A percentile compares a stretch with the other conserved stretches of the same genome.
These are phyloP conservation scores for Globisporangium recalcitrans DNA, from an alignment of 352 stramenopile genomes.

Conservation along the genomic window DNA sequence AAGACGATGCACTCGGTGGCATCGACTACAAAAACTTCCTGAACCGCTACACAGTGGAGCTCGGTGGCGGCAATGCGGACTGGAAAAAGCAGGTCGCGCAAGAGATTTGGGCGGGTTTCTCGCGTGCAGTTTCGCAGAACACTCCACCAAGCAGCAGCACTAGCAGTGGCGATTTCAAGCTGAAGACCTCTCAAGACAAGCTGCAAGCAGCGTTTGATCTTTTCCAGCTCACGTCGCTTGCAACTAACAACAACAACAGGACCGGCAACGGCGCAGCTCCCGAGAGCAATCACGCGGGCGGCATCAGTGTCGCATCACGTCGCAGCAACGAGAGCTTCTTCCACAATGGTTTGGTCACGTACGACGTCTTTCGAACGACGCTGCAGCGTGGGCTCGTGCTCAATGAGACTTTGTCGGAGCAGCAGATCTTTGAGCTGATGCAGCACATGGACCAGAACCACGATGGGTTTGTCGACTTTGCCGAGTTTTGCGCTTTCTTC, in stretches of 20 bases:
- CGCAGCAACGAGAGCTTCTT: slow-evolving; percentile 45
- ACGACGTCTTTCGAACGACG: slow-evolving; percentile 72
- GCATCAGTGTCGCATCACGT: slow-evolving; percentile 26
- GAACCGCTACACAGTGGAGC: slow-evolving; percentile 66
- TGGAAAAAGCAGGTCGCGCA: slow-evolving; percentile 64
- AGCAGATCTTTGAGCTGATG: slow-evolving; percentile 93
- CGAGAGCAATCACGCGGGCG: slow-evolving; percentile 15
- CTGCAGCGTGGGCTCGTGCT: slow-evolving; percentile 60
- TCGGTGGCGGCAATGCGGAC: slow-evolving; percentile 51
- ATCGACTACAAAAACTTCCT: slow-evolving; percentile 77
- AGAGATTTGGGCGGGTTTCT: slow-evolving; percentile 70
- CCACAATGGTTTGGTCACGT: slow-evolving; percentile 53
- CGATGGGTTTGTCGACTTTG: slow-evolving; percentile 85
- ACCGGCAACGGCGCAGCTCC: neutral
- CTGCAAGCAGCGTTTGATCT: slow-evolving; percentile 68
- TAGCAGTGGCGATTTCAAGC: slow-evolving; percentile 32
- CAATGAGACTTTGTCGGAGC: slow-evolving; percentile 64
- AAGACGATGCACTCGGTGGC: slow-evolving; percentile 25
- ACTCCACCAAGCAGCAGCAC: slow-evolving; percentile 11
- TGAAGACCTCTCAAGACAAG: slow-evolving; percentile 49
- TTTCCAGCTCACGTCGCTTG: slow-evolving; percentile 30
- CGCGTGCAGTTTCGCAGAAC: slow-evolving; percentile 37
- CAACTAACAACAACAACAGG: neutral
- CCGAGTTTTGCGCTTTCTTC: slow-evolving; percentile 89
- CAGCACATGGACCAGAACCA: slow-evolving; percentile 88